Evolutionary conservation across 2,329 filamentous ascomycete genomes (phyloP).

Genomic region (Mollisiaceae sp.): DNA sequence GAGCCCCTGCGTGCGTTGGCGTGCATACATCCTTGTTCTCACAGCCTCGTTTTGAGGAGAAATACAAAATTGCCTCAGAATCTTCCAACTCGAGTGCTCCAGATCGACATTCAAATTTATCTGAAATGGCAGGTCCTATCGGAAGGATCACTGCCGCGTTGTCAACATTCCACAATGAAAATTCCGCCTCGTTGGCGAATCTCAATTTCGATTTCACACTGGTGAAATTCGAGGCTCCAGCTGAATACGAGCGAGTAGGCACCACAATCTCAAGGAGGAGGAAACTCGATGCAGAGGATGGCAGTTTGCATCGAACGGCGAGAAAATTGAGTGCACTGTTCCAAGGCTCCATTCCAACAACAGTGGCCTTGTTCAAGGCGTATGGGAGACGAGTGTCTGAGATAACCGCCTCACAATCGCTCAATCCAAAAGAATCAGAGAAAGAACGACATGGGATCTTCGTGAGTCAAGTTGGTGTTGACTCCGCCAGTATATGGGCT

Average conservation of each 20-base stretch:
- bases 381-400: background rate
- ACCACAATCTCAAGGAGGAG: background rate
- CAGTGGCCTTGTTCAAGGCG: background rate
- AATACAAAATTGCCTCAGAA: too few relatives aligned
- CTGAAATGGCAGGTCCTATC: background rate
- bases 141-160: background rate
- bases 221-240: background rate
- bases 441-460: background rate
- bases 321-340: background rate
- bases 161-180: background rate
- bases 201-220: background rate
- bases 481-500: background rate
- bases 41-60: too few relatives aligned
- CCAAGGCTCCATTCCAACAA: background rate
- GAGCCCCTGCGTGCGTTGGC: too few relatives aligned
- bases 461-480: background rate
- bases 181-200: background rate
- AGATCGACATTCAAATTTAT: too few relatives aligned
- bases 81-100: too few relatives aligned
- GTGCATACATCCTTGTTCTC: too few relatives aligned
- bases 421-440: background rate
- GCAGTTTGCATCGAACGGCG: background rate
- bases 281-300: background rate
- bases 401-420: background rate
- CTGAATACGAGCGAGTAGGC: background rate